Conservation (phyloP, 2,329 filamentous ascomycete species). For the Atkinsonella hypoxylon region DNA sequence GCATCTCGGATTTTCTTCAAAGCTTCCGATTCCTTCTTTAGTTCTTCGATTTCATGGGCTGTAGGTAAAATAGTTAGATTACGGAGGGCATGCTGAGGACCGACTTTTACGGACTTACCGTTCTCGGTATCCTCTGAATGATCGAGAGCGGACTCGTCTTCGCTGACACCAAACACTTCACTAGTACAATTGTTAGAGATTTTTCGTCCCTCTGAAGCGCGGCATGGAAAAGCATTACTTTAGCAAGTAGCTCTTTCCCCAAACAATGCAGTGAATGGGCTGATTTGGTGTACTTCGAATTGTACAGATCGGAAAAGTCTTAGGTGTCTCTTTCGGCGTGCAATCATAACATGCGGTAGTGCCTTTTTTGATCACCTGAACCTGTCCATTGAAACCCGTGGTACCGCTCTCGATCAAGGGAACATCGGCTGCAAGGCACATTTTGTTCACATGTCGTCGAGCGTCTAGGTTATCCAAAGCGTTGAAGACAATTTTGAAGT, state of each 20-base stretch:
- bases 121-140: conserved; percentile 73
- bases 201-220: neutral
- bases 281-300: conserved; percentile 94
- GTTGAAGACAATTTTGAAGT: conserved; percentile 85
- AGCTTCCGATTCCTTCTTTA: conserved; percentile 72
- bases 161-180: conserved; percentile 85
- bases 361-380: conserved; percentile 90
- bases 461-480: conserved; percentile 93
- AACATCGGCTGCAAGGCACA: conserved; percentile 86
- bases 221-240: conserved; percentile 35
- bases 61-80: neutral
- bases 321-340: conserved; percentile 76
- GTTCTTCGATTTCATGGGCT: conserved; percentile 72
- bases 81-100: neutral
- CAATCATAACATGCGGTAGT: conserved; percentile 95
- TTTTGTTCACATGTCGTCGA: conserved; percentile 87
- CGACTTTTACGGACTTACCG: conserved; percentile 27
- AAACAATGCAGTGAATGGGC: conserved; percentile 96
- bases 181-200: conserved; percentile 6
- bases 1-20: conserved; percentile 72
- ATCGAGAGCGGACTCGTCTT: conserved; percentile 75
- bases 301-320: conserved; percentile 91
- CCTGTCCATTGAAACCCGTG: conserved; percentile 94
- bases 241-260: conserved; percentile 93
- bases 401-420: conserved; percentile 94